Conservation (phyloP, 257 asterid genomes). For the Apocynum venetum region DNA sequence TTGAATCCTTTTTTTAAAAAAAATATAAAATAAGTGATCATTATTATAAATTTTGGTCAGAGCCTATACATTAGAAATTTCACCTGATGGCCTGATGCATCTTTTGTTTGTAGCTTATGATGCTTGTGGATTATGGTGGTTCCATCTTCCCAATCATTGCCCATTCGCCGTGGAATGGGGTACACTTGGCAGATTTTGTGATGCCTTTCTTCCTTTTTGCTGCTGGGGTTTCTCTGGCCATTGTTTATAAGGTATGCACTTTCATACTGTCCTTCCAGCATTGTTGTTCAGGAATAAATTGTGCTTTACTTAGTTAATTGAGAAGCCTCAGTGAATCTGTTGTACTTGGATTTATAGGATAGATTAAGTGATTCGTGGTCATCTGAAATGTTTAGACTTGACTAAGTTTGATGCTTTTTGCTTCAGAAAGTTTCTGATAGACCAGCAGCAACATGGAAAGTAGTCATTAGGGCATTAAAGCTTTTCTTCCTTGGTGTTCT, state of each 20-base stretch:
- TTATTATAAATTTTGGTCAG: not conserved
- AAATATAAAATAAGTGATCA: not conserved
- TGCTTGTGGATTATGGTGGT: slow-evolving; percentile 81
- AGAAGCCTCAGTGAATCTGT: not conserved
- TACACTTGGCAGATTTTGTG: slow-evolving; percentile 78
- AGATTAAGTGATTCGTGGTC: not conserved
- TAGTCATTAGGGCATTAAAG: slow-evolving; percentile 49
- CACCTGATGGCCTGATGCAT: not conserved
- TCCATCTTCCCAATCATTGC: slow-evolving; percentile 60
- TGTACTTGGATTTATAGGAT: not conserved
- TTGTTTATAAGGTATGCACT: slow-evolving; percentile 54
- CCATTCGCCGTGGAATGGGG: slow-evolving; percentile 82
- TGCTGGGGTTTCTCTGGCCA: slow-evolving; percentile 64
- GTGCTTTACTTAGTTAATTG: not conserved
- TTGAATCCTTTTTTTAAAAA: not conserved
- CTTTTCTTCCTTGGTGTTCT: slow-evolving; percentile 68
- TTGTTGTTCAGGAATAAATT: not conserved
- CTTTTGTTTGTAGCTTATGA: slow-evolving; percentile 57
- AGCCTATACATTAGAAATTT: not conserved
- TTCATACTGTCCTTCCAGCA: not conserved
- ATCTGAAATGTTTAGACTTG: not conserved
- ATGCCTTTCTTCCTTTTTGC: slow-evolving; percentile 90
- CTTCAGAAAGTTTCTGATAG: slow-evolving; percentile 57
- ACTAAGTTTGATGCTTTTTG: not conserved
- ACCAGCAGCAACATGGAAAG: slow-evolving; percentile 55